Evolutionary conservation across 73 alveolate genomes (phyloP).

Genomic region (Paramecium biaurelia): DNA sequence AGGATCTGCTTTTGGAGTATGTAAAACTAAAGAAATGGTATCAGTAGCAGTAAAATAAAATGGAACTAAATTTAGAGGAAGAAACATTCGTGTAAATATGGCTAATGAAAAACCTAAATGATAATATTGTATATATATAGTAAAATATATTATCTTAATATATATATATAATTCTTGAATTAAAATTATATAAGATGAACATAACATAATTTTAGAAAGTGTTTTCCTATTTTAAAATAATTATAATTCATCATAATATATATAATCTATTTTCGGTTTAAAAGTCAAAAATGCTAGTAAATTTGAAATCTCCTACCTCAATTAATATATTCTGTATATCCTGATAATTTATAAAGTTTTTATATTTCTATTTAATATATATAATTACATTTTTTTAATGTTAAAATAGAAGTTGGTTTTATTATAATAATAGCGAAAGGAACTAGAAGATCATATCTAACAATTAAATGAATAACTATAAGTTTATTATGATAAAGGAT

Average conservation of each 20-base stretch:
- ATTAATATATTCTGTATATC: no score
- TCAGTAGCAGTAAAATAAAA: constrained; percentile 8
- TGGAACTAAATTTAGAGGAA: constrained; percentile 53
- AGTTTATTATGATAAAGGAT: constrained; percentile 75
- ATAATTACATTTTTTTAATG: neutral
- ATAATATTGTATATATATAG: neutral
- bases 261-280: no score
- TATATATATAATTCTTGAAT: no score
- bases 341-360: no score
- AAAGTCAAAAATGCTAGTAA: no score
- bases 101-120: constrained; percentile 55
- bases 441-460: neutral
- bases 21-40: constrained; percentile 49
- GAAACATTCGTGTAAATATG: constrained; percentile 58
- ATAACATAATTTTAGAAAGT: no score
- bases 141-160: neutral
- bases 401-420: neutral
- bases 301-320: no score
- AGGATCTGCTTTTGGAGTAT: constrained; percentile 58
- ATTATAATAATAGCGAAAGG: neutral
- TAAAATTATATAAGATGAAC: no score
- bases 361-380: neutral
- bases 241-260: no score
- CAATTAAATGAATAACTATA: constrained; percentile 65
- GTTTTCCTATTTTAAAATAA: no score